These are phyloP conservation scores for Soucietia sequanensis DNA, from an alignment of 805 yeast species.

Conservation along the genomic window DNA sequence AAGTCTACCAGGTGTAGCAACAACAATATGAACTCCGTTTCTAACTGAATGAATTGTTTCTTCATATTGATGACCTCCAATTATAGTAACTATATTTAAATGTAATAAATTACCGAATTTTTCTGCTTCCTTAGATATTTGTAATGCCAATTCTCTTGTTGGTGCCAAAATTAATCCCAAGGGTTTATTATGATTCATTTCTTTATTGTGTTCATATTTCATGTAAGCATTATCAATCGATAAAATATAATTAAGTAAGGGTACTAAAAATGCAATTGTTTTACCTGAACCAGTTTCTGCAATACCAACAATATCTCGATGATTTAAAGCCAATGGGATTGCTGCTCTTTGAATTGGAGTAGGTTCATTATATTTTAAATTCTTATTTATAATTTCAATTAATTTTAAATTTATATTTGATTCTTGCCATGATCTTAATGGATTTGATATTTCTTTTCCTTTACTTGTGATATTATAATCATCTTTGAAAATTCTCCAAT, in stretches of 20 bases:
- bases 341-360: slow-evolving; percentile 92
- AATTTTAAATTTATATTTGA: slow-evolving; percentile 42
- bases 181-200: slow-evolving; percentile 56
- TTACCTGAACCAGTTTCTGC: slow-evolving; percentile 98
- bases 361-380: slow-evolving; percentile 59
- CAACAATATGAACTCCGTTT: slow-evolving; percentile 71
- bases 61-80: slow-evolving; percentile 88
- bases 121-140: slow-evolving; percentile 67
- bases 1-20: slow-evolving; percentile 93
- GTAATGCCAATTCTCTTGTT: slow-evolving; percentile 90
- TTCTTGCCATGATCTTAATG: slow-evolving; percentile 77
- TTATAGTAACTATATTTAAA: slow-evolving; percentile 59
- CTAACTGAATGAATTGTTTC: slow-evolving; percentile 61
- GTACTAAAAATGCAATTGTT: slow-evolving; percentile 79
- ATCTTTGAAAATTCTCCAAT: slow-evolving; percentile 85
- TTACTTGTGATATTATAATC: slow-evolving; percentile 67
- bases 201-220: slow-evolving; percentile 41
- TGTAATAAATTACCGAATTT: slow-evolving; percentile 45
- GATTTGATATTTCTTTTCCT: slow-evolving; percentile 45
- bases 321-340: slow-evolving; percentile 62
- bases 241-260: slow-evolving; percentile 57
- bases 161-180: slow-evolving; percentile 85
- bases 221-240: slow-evolving; percentile 32
- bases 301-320: slow-evolving; percentile 76
- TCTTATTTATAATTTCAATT: slow-evolving; percentile 26